phyloP scores from a whole-genome alignment of 2,329 filamentous ascomycete species.

The Aspergillus awamori region DNA sequence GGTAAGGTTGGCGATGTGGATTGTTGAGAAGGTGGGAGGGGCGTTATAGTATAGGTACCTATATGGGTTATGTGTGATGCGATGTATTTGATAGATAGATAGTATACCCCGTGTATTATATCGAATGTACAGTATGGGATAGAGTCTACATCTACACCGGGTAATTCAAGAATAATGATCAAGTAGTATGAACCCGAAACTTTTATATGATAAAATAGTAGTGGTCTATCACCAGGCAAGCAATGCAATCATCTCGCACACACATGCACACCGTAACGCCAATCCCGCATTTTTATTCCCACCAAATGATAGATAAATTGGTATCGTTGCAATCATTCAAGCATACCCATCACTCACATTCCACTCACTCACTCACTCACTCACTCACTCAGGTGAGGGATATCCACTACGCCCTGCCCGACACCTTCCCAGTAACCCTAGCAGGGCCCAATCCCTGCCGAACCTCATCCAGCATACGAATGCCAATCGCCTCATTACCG shows the following conservation, averaged over 20 bases:
- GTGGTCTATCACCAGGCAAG: neutral
- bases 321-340: constrained; percentile 25
- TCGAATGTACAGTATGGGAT: constrained; percentile 8
- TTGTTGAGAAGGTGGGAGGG: constrained; percentile 81
- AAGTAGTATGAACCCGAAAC: neutral
- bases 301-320: constrained; percentile 19
- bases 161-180: neutral
- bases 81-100: constrained; percentile 12
- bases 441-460: constrained; percentile 77
- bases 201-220: neutral
- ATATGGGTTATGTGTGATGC: neutral
- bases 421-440: constrained; percentile 52
- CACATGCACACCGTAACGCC: constrained; percentile 12
- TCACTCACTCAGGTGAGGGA: no score
- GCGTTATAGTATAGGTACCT: constrained; percentile 63
- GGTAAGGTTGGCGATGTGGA: constrained; percentile 90
- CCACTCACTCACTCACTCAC: neutral
- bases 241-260: neutral
- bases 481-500: constrained; percentile 75
- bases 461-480: constrained; percentile 90
- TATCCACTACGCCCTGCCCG: constrained; percentile 34
- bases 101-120: constrained; percentile 22
- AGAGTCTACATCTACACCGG: neutral
- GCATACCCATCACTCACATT: constrained; percentile 1
- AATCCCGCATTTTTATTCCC: constrained; percentile 8